Conservation (phyloP, 2,329 filamentous ascomycete genomes). For the Fusarium odoratissimum region DNA sequence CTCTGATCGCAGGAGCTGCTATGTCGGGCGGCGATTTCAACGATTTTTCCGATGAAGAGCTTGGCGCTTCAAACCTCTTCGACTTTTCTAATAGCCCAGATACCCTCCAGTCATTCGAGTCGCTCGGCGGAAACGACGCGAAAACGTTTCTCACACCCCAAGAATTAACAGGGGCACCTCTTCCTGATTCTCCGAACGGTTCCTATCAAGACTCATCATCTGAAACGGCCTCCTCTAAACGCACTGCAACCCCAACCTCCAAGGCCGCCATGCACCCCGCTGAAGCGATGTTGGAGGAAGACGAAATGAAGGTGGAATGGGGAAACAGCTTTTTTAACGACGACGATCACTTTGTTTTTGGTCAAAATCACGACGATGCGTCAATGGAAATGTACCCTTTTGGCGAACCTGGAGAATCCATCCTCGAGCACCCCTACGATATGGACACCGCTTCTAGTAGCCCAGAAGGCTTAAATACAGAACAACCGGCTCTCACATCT, state of each 20-base stretch:
- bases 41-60: conserved; percentile 54
- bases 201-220: conserved; percentile 63
- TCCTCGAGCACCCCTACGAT: conserved; percentile 64
- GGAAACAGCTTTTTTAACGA: conserved; percentile 53
- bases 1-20: conserved; percentile 54
- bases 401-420: conserved; percentile 49
- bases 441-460: conserved; percentile 70
- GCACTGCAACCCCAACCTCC: conserved; percentile 59
- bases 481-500: conserved; percentile 55
- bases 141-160: conserved; percentile 50
- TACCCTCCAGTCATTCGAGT: conserved; percentile 50
- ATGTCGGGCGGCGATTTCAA: conserved; percentile 53
- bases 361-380: conserved; percentile 42
- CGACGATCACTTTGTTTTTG: conserved; percentile 54
- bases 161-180: conserved; percentile 52
- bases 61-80: conserved; percentile 49
- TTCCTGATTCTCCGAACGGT: conserved; percentile 56
- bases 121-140: conserved; percentile 46
- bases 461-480: conserved; percentile 54
- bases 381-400: conserved; percentile 49
- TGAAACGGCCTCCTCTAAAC: conserved; percentile 63
- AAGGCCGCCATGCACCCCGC: conserved; percentile 55
- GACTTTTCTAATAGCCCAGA: conserved; percentile 54
- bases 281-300: conserved; percentile 59
- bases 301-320: conserved; percentile 58